A percentile compares a stretch with the other conserved stretches of the same genome.
Conservation (phyloP, 1,284 basidiomycete species). For the Bondarzewia mesenterica region DNA sequence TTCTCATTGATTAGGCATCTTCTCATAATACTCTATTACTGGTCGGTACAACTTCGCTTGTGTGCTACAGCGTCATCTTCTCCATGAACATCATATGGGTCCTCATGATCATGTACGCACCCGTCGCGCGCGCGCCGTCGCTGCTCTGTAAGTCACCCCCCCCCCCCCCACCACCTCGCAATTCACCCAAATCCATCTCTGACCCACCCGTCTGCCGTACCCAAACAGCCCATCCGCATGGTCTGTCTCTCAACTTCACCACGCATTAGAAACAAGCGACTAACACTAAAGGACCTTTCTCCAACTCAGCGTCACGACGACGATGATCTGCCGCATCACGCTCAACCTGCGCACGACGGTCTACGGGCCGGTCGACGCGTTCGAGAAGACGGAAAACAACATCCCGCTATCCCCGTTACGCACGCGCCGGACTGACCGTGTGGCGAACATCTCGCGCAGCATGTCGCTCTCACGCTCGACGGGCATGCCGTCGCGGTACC, state of each 20-base stretch:
- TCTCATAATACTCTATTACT: slow-evolving; percentile 2
- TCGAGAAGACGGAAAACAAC: slow-evolving; percentile 4
- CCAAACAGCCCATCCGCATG: slow-evolving; percentile 13
- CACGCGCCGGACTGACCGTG: too few species aligned
- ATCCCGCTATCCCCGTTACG: not conserved
- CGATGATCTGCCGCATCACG: slow-evolving; percentile 14
- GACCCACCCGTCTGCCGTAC: not conserved
- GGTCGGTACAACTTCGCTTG: not conserved
- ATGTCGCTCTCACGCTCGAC: not conserved
- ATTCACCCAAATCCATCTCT: not conserved
- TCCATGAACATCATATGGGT: slow-evolving; percentile 14
- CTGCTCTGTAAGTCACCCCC: slow-evolving; percentile 10
- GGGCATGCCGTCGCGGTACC: not conserved
- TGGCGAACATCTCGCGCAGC: too few species aligned
- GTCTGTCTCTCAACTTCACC: slow-evolving; percentile 1
- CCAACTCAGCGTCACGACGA: slow-evolving; percentile 9
- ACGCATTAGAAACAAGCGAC: not conserved
- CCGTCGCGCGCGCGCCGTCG: slow-evolving; percentile 11
- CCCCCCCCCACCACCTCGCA: not conserved
- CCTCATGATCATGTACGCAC: slow-evolving; percentile 13
- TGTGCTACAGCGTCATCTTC: slow-evolving; percentile 11
- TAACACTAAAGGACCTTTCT: not conserved
- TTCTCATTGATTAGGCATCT: not conserved
- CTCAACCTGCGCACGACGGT: slow-evolving; percentile 13
- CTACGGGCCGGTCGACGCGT: slow-evolving; percentile 8